These are phyloP conservation scores for Trichophyton equinum DNA, from an alignment of 2,329 filamentous ascomycete species.

Conservation along the genomic window DNA sequence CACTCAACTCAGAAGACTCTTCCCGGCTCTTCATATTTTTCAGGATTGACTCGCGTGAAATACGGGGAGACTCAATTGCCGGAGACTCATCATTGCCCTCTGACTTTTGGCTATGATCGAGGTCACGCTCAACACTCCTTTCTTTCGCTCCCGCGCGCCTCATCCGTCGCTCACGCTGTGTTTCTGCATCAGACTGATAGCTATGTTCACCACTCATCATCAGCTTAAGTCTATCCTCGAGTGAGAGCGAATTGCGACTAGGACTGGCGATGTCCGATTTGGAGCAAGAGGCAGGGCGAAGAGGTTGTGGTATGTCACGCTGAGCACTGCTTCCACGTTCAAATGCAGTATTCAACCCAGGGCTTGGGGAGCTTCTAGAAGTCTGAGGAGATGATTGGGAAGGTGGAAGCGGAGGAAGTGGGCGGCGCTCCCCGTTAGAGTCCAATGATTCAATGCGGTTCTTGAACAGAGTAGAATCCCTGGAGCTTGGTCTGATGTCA, in stretches of 20 bases:
- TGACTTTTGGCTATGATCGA: conserved; percentile 11
- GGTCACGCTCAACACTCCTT: conserved; percentile 28
- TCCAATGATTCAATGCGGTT: conserved; percentile 58
- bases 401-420: conserved; percentile 71
- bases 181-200: conserved; percentile 48
- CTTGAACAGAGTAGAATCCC: conserved; percentile 27
- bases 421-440: conserved; percentile 70
- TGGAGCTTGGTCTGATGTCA: conserved; percentile 39
- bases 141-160: conserved; percentile 42
- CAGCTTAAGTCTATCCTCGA: conserved; percentile 73
- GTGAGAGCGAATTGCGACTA: conserved; percentile 60
- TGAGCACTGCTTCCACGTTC: conserved; percentile 57
- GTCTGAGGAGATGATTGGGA: conserved; percentile 27
- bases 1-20: conserved; percentile 43
- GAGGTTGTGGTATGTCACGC: conserved; percentile 60
- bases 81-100: conserved; percentile 19
- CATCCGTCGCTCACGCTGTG: conserved; percentile 57
- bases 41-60: conserved; percentile 88
- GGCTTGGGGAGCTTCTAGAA: conserved; percentile 43
- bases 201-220: conserved; percentile 73
- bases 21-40: conserved; percentile 56
- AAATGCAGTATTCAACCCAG: conserved; percentile 48
- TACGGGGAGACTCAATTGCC: conserved; percentile 48
- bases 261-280: conserved; percentile 71
- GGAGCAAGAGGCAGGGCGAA: conserved; percentile 51